These are phyloP conservation scores for Malus orientalis DNA, from an alignment of 306 rosid species.

Conservation along the genomic window DNA sequence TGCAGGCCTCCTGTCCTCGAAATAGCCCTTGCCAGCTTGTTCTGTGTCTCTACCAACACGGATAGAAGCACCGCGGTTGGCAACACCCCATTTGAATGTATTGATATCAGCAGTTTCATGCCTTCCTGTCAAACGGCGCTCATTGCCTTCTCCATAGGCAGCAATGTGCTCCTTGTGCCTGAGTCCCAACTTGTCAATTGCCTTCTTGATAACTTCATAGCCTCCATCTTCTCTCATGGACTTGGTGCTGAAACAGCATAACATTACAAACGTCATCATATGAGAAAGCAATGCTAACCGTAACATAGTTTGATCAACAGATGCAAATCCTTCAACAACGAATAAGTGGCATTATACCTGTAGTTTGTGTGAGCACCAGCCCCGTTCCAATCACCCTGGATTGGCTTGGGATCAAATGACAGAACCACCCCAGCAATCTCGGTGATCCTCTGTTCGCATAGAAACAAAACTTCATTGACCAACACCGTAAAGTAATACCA, in stretches of 20 bases:
- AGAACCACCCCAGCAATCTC: slow-evolving; percentile 79
- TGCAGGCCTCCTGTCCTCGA: slow-evolving; percentile 94
- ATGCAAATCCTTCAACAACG: background rate
- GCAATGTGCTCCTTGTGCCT: slow-evolving; percentile 81
- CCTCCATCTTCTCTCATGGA: slow-evolving; percentile 79
- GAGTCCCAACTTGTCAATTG: slow-evolving; percentile 62
- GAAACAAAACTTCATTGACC: background rate
- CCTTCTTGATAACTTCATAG: slow-evolving; percentile 64
- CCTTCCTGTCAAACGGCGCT: slow-evolving; percentile 79
- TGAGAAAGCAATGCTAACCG: background rate
- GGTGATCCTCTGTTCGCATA: slow-evolving; percentile 63
- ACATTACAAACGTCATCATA: background rate
- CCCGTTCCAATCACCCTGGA: slow-evolving; percentile 96
- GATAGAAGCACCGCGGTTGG: slow-evolving; percentile 91
- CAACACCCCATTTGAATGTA: slow-evolving; percentile 93
- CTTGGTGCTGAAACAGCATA: slow-evolving; percentile 51
- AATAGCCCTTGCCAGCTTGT: slow-evolving; percentile 81
- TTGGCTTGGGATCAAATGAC: slow-evolving; percentile 91
- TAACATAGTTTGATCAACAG: background rate
- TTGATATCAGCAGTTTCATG: slow-evolving; percentile 87
- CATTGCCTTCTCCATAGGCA: slow-evolving; percentile 97
- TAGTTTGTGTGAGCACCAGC: slow-evolving; percentile 98
- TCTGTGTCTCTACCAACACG: slow-evolving; percentile 99
- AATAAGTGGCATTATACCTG: slow-evolving; percentile 37
- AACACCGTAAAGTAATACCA: background rate